A percentile compares a stretch with the other conserved stretches of the same genome.
Conservation (phyloP, 257 asterid species). For the Leptodermis oblonga region DNA sequence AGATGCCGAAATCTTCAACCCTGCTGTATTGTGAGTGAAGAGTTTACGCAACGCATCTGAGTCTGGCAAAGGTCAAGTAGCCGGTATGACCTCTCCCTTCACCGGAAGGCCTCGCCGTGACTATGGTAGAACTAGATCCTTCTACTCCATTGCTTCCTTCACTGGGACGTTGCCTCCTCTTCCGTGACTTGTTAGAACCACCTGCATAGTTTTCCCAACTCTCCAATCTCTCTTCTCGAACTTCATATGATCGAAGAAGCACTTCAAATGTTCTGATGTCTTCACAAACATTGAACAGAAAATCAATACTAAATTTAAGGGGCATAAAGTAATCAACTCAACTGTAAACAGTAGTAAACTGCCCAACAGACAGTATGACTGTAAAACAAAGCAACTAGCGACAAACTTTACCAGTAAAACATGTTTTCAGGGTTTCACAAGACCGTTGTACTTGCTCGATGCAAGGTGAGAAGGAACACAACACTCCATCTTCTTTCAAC, state of each 20-base stretch:
- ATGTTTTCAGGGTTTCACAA: slow-evolving; percentile 59
- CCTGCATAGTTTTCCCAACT: slow-evolving; percentile 50
- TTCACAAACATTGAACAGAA: slow-evolving; percentile 28
- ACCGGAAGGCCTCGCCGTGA: slow-evolving; percentile 61
- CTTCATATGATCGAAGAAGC: slow-evolving; percentile 76
- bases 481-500: slow-evolving; percentile 83
- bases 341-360: neutral
- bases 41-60: slow-evolving; percentile 39
- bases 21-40: neutral
- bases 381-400: neutral
- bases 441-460: slow-evolving; percentile 95
- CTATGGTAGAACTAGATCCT: slow-evolving; percentile 31
- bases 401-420: slow-evolving; percentile 55
- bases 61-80: slow-evolving; percentile 89
- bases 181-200: slow-evolving; percentile 41
- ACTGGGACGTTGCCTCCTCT: slow-evolving; percentile 61
- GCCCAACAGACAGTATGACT: neutral
- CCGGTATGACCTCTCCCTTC: slow-evolving; percentile 95
- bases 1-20: neutral
- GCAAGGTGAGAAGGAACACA: slow-evolving; percentile 97
- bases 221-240: slow-evolving; percentile 57
- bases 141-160: slow-evolving; percentile 40
- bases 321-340: neutral
- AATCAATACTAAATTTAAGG: neutral
- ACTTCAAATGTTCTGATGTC: slow-evolving; percentile 88